Percentiles rank a stretch among this genome's conserved stretches.
These are phyloP conservation scores for Calonectria multiphialidica DNA, from an alignment of 2,329 filamentous ascomycete genomes.

Conservation along the genomic window DNA sequence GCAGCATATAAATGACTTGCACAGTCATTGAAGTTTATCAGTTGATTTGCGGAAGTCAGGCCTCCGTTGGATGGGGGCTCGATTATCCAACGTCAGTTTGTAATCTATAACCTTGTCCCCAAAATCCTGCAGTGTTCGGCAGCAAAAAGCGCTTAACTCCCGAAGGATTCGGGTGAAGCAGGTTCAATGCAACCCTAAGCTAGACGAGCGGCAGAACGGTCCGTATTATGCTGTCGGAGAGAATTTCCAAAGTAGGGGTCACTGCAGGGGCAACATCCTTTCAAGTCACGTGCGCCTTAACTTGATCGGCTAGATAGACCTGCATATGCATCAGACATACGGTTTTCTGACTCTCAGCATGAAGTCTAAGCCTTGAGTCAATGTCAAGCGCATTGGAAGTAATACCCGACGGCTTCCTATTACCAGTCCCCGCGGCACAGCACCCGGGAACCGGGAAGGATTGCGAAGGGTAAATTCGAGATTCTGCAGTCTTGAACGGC, in stretches of 20 bases:
- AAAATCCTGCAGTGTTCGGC: not conserved
- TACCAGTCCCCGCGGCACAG: not conserved
- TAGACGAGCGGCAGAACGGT: conserved; percentile 9
- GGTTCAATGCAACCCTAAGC: conserved; percentile 2
- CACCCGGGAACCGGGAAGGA: conserved; percentile 18
- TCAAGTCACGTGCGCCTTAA: not conserved
- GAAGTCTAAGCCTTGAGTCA: not conserved
- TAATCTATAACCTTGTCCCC: not conserved
- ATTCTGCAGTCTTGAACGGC: not conserved
- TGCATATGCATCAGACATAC: conserved; percentile 15
- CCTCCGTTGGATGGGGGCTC: not conserved
- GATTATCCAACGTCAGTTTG: not conserved
- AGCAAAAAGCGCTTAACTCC: not conserved
- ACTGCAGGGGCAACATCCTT: not conserved
- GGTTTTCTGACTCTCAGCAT: not conserved
- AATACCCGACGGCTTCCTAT: not conserved
- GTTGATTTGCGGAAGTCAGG: not conserved
- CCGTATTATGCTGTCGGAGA: conserved; percentile 11
- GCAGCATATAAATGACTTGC: conserved; percentile 5
- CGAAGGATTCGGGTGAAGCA: not conserved
- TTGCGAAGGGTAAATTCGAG: conserved; percentile 18
- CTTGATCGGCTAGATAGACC: not conserved
- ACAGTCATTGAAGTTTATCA: not conserved
- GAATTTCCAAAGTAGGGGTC: not conserved
- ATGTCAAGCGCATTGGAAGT: not conserved